Conservation (phyloP, 2,329 filamentous ascomycete species). For the Elsinoe batatas region DNA sequence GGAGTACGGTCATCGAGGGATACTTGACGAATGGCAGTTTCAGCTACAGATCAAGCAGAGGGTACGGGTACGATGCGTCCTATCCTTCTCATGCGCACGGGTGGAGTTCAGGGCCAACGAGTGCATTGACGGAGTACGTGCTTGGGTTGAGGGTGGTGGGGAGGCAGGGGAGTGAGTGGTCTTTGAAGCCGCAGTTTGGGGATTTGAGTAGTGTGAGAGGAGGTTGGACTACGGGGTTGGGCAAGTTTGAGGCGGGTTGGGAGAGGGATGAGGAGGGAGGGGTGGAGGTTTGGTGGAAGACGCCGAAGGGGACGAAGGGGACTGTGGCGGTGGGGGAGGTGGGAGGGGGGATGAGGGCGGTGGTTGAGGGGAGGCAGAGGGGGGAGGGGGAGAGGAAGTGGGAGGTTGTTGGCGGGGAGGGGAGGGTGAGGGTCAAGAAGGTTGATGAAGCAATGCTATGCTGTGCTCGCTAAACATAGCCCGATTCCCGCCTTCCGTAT, state of each 20-base stretch:
- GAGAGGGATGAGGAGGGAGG: constrained; percentile 18
- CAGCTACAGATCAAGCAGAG: constrained; percentile 36
- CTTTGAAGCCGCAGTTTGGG: constrained; percentile 35
- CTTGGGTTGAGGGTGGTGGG: constrained; percentile 35
- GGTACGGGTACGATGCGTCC: constrained; percentile 22
- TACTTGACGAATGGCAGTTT: constrained; percentile 48
- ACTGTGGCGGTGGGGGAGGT: constrained; percentile 16
- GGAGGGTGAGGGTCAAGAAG: not conserved
- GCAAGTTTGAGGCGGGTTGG: constrained; percentile 33
- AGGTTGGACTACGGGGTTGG: constrained; percentile 38
- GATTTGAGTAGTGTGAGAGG: constrained; percentile 35
- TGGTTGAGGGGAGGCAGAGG: constrained; percentile 5
- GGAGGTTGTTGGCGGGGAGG: not conserved
- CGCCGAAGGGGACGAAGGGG: constrained; percentile 26
- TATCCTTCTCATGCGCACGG: constrained; percentile 26
- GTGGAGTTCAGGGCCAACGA: constrained; percentile 31
- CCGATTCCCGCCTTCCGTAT: no score
- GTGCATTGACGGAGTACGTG: constrained; percentile 34
- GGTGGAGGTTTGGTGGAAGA: constrained; percentile 20
- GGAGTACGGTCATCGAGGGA: constrained; percentile 50
- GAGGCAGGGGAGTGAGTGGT: constrained; percentile 34
- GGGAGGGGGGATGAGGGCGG: not conserved
- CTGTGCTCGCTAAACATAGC: no score
- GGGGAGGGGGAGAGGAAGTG: not conserved
- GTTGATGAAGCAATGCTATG: no score